phyloP scores from a whole-genome alignment of 2,329 filamentous ascomycete genomes.

The Zymoseptoria tritici region DNA sequence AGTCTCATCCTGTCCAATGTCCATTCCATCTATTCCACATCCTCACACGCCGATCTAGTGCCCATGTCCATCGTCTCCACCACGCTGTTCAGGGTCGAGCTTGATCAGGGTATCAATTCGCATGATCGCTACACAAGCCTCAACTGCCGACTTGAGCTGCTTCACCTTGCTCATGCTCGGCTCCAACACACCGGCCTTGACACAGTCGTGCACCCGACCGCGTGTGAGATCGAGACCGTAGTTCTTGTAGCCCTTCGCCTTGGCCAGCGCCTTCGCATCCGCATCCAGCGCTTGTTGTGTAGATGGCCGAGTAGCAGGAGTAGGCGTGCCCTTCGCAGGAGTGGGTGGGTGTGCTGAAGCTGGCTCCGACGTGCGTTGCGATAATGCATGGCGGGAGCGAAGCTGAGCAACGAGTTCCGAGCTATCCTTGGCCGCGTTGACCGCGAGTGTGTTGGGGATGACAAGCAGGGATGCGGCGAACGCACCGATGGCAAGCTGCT shows the following conservation, averaged over 20 bases:
- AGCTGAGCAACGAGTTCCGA: slow-evolving; percentile 94
- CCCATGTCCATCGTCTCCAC: slow-evolving; percentile 57
- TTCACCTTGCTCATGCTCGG: slow-evolving; percentile 97
- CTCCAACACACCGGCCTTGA: slow-evolving; percentile 93
- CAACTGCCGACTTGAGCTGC: slow-evolving; percentile 96
- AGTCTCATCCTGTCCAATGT: not conserved
- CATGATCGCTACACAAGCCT: slow-evolving; percentile 99
- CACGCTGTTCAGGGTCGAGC: slow-evolving; percentile 80
- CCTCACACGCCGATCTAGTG: slow-evolving; percentile 18
- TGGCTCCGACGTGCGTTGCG: slow-evolving; percentile 85
- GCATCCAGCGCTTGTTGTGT: slow-evolving; percentile 34
- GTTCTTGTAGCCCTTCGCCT: slow-evolving; percentile 97
- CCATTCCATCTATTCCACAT: not conserved
- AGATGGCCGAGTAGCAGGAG: slow-evolving; percentile 17
- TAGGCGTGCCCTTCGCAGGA: slow-evolving; percentile 12
- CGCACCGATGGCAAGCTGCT: slow-evolving; percentile 95
- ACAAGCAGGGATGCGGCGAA: slow-evolving; percentile 91
- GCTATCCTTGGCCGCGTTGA: slow-evolving; percentile 95
- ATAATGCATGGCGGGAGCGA: slow-evolving; percentile 85
- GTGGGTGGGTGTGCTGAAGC: slow-evolving; percentile 35
- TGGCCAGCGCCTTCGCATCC: slow-evolving; percentile 81
- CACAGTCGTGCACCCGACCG: slow-evolving; percentile 83
- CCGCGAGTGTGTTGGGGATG: slow-evolving; percentile 91
- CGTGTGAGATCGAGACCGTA: slow-evolving; percentile 87
- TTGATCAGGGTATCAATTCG: slow-evolving; percentile 98